Conservation (phyloP, 371 early-diverging fungal species). For the Mucor mucedo region DNA sequence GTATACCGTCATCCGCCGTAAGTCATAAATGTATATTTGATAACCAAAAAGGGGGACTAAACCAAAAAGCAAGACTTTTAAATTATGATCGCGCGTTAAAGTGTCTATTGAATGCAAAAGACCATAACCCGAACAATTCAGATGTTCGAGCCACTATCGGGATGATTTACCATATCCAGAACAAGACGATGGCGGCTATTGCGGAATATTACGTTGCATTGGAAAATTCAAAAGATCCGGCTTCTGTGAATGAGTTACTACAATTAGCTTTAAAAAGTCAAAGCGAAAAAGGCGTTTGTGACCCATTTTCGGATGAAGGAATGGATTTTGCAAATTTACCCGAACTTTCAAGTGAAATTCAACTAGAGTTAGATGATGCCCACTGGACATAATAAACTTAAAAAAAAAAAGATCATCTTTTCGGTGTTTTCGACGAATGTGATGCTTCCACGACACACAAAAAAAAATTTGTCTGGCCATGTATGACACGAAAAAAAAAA, state of each 20-base stretch:
- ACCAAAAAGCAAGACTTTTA: too few relatives aligned
- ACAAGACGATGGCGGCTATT: conserved; percentile 56
- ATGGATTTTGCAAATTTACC: not conserved
- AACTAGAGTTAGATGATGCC: too few relatives aligned
- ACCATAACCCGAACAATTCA: conserved; percentile 38
- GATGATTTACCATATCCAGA: conserved; percentile 58
- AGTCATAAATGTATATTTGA: not conserved
- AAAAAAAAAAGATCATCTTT: not conserved
- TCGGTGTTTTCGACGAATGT: not conserved
- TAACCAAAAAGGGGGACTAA: too few relatives aligned
- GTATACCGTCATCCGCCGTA: conserved; percentile 68
- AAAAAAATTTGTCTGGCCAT: not conserved
- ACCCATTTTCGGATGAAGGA: not conserved
- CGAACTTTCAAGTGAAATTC: not conserved
- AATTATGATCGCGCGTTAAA: conserved; percentile 42
- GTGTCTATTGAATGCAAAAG: conserved; percentile 58
- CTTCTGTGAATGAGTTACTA: conserved; percentile 16
- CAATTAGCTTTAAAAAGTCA: conserved; percentile 15
- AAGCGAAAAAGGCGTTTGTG: not conserved
- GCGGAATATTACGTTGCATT: conserved; percentile 56
- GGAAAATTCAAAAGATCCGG: conserved; percentile 1
- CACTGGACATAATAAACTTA: too few relatives aligned
- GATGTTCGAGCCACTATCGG: conserved; percentile 52
- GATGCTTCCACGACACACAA: not conserved
- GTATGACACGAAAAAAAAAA: too few relatives aligned